Percentiles rank a stretch among this genome's conserved stretches.
phyloP scores from a whole-genome alignment of 2,329 filamentous ascomycete species.

The Aureobasidium sp. region DNA sequence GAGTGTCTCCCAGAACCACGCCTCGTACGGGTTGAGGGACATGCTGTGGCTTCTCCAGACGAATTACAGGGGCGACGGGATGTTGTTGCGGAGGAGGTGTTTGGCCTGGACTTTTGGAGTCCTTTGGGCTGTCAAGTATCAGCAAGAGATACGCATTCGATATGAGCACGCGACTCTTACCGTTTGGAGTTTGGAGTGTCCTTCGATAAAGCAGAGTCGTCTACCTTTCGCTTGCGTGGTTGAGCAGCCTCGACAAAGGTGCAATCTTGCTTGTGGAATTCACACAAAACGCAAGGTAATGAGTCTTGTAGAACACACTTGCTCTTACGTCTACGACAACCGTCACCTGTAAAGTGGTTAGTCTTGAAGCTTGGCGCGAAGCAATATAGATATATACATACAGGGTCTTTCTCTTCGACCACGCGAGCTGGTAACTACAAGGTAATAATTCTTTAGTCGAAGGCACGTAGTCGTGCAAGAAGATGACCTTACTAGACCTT shows the following conservation, averaged over 20 bases:
- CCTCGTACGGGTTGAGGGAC: slow-evolving; percentile 6
- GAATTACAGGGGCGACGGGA: background rate
- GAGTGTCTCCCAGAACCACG: slow-evolving; percentile 32
- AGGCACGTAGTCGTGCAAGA: background rate
- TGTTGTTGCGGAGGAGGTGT: slow-evolving; percentile 6
- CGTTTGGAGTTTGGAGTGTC: slow-evolving; percentile 19
- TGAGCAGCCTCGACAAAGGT: slow-evolving; percentile 69
- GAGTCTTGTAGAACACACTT: slow-evolving; percentile 73
- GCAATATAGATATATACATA: slow-evolving; percentile 19
- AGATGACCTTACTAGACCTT: slow-evolving; percentile 16
- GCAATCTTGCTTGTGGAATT: slow-evolving; percentile 68
- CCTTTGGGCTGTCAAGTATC: background rate
- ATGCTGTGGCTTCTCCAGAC: slow-evolving; percentile 13
- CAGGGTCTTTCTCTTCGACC: slow-evolving; percentile 31
- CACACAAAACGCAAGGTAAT: slow-evolving; percentile 63
- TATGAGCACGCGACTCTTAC: slow-evolving; percentile 13
- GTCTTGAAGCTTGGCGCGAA: slow-evolving; percentile 33
- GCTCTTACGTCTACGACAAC: slow-evolving; percentile 63
- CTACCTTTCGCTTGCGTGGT: slow-evolving; percentile 70
- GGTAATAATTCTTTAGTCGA: slow-evolving; percentile 17
- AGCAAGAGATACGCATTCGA: background rate
- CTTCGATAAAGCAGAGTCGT: slow-evolving; percentile 38
- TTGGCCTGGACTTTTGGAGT: slow-evolving; percentile 8
- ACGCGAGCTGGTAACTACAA: slow-evolving; percentile 9
- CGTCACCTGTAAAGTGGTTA: slow-evolving; percentile 48